Percentiles rank a stretch among this genome's conserved stretches.
phyloP scores from a whole-genome alignment of 495 filamentous ascomycete genomes.

The Melanomma pulvis-pyrius region DNA sequence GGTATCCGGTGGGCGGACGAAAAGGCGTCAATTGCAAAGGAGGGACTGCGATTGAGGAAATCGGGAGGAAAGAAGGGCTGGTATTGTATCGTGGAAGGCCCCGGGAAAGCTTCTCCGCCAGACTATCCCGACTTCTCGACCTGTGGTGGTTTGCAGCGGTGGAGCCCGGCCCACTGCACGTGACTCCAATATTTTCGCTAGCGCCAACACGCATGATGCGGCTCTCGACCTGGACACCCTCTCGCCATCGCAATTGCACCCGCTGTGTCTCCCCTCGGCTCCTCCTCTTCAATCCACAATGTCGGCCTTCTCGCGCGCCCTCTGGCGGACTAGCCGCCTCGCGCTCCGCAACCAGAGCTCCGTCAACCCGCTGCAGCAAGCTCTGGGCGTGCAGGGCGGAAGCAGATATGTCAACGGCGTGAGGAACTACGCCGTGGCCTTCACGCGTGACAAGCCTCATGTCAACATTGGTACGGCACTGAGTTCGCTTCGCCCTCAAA shows the following conservation, averaged over 20 bases:
- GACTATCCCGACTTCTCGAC: background rate
- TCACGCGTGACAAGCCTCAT: slow-evolving; percentile 91
- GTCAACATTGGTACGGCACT: slow-evolving; percentile 83
- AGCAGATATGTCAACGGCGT: slow-evolving; percentile 68
- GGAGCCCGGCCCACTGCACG: background rate
- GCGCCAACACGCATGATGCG: background rate
- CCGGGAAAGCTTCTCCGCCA: slow-evolving; percentile 26
- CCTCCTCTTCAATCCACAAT: slow-evolving; percentile 43
- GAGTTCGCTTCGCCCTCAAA: too few species aligned
- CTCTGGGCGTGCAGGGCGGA: slow-evolving; percentile 56
- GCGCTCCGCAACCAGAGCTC: slow-evolving; percentile 39
- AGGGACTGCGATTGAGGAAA: background rate
- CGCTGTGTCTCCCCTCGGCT: slow-evolving; percentile 18
- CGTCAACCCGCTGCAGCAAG: slow-evolving; percentile 54
- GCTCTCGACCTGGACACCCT: background rate
- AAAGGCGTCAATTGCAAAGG: slow-evolving; percentile 17
- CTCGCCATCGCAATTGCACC: slow-evolving; percentile 24
- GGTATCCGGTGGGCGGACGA: slow-evolving; percentile 24
- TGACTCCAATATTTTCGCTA: slow-evolving; percentile 10
- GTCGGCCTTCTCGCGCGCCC: slow-evolving; percentile 52
- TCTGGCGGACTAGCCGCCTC: slow-evolving; percentile 47
- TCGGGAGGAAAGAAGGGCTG: background rate
- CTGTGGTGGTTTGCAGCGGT: background rate
- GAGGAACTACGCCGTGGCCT: slow-evolving; percentile 69
- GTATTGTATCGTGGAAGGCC: background rate